These are phyloP conservation scores for Trichosporon sp. DNA, from an alignment of 1,284 basidiomycete genomes.

Conservation along the genomic window DNA sequence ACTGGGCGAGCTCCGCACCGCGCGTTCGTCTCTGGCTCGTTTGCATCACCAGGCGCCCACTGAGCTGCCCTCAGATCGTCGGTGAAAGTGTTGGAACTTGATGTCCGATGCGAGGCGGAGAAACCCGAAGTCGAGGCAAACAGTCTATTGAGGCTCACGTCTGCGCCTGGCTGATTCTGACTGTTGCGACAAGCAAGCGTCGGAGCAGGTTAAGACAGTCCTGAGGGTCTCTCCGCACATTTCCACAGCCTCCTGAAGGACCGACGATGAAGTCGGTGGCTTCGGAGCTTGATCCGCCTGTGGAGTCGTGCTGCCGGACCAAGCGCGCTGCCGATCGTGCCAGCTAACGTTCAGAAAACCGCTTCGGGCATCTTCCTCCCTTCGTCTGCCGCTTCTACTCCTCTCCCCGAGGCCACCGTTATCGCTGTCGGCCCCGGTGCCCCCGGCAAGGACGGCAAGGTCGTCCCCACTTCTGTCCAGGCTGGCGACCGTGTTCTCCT, in stretches of 20 bases:
- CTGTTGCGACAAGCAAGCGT: not conserved
- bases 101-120: not conserved
- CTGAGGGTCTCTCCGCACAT: too few species aligned
- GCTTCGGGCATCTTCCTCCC: slow-evolving; percentile 92
- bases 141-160: not conserved
- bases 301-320: not conserved
- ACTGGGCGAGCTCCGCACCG: too few species aligned
- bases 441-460: slow-evolving; percentile 77
- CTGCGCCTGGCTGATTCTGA: not conserved
- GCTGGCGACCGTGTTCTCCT: slow-evolving; percentile 89
- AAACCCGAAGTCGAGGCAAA: not conserved
- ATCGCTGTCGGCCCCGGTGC: slow-evolving; percentile 94
- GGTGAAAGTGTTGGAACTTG: not conserved
- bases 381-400: slow-evolving; percentile 75
- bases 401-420: slow-evolving; percentile 94
- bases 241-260: too few species aligned
- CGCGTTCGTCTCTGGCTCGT: too few species aligned
- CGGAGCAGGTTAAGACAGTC: not conserved
- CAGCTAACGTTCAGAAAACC: slow-evolving; percentile 71
- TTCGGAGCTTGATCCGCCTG: not conserved
- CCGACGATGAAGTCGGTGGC: too few species aligned
- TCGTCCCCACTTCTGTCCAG: slow-evolving; percentile 79
- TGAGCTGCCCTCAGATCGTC: not conserved
- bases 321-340: not conserved
- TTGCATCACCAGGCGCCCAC: too few species aligned